Percentiles rank a stretch among this genome's conserved stretches.
These are phyloP conservation scores for Pinguiococcus pyrenoidosus DNA, from an alignment of 108 stramenopile species.

Conservation along the genomic window DNA sequence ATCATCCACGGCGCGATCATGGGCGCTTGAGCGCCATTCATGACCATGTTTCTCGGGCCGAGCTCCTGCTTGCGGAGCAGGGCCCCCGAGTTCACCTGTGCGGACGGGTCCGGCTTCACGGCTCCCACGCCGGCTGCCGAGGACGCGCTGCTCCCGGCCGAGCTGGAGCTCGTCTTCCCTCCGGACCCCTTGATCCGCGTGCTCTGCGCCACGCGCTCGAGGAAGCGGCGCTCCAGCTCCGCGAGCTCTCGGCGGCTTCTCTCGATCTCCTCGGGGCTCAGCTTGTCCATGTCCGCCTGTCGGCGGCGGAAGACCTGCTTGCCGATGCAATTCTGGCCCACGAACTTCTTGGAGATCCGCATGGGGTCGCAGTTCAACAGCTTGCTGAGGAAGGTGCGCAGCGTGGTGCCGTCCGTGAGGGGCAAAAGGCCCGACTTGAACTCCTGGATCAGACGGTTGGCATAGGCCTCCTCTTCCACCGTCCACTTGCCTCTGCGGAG, in stretches of 20 bases:
- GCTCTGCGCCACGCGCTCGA: slow-evolving; percentile 80
- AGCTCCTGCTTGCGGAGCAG: neutral
- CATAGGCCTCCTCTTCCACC: slow-evolving; percentile 43
- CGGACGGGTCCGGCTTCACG: neutral
- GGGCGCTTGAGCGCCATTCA: neutral
- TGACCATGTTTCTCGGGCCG: neutral
- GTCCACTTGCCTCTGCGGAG: slow-evolving; percentile 47
- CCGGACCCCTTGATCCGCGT: slow-evolving; percentile 74
- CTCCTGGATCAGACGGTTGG: slow-evolving; percentile 44
- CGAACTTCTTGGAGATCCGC: slow-evolving; percentile 45
- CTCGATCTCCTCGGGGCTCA: slow-evolving; percentile 73
- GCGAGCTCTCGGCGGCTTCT: slow-evolving; percentile 56
- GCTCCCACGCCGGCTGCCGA: neutral
- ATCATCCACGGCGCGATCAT: neutral
- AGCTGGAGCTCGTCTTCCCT: too few species aligned
- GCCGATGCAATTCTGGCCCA: slow-evolving; percentile 84
- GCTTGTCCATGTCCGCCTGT: slow-evolving; percentile 64
- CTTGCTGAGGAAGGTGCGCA: slow-evolving; percentile 43
- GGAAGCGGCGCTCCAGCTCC: slow-evolving; percentile 70
- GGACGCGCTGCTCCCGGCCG: too few species aligned
- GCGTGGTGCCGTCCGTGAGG: slow-evolving; percentile 42
- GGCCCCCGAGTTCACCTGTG: neutral
- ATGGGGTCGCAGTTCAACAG: slow-evolving; percentile 45
- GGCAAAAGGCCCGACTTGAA: slow-evolving; percentile 42
- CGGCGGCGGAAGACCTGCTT: slow-evolving; percentile 76